Evolutionary conservation across 495 filamentous ascomycete species (phyloP), one percentile per base, ranked within the genome.

Genomic region (Pyrenula massariospora): DNA sequence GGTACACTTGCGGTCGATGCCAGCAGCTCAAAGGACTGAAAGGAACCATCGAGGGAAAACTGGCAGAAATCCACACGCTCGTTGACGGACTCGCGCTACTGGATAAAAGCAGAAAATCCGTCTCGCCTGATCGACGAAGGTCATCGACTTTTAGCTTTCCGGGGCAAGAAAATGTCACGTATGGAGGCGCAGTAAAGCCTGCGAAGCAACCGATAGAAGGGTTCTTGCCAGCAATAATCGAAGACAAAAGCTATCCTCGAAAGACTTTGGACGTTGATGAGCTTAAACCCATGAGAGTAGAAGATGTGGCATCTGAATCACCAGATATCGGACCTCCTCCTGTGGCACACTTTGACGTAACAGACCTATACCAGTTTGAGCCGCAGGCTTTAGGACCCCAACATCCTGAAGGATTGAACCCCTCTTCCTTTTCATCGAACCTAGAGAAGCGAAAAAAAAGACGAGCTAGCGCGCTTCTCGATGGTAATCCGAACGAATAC

Each of bases 171-270:
- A 63, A 50, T 12, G 54, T 66, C 53, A 59, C 59, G 15, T 59
- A 69, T 22, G 56, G 58, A 56, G 58, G 24, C 15, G n/a, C 21
- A 36, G 31, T 57, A 48, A 42, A 24, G 55, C 36, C 11, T 58
- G 70, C 21, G 83, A 85, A 56, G 69, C 68, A 21, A 64, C 76
- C 11, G 76, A 80, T 60, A 64, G 84, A 88, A 60, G 86, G 84
- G 25, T 78, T 78, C 60, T 68, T 98, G 55, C 88, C 92, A 8
- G 82, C 86, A 0, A 96, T 98, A 53, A 66, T 83, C 53, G 93
- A 98, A 69, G 84, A 88, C 64, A 93, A 91, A 68, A 71, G 70
- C 42, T 94, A 81, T 62, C 86, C 86, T 15, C 74, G 89, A 56
- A 73, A 72, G 56, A 91, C 88, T 2, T 69, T 93, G 58, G 87